A percentile compares a stretch with the other conserved stretches of the same genome.
These are phyloP conservation scores for Cunninghamia lanceolata DNA, from an alignment of 75 land plant genomes.

Conservation along the genomic window DNA sequence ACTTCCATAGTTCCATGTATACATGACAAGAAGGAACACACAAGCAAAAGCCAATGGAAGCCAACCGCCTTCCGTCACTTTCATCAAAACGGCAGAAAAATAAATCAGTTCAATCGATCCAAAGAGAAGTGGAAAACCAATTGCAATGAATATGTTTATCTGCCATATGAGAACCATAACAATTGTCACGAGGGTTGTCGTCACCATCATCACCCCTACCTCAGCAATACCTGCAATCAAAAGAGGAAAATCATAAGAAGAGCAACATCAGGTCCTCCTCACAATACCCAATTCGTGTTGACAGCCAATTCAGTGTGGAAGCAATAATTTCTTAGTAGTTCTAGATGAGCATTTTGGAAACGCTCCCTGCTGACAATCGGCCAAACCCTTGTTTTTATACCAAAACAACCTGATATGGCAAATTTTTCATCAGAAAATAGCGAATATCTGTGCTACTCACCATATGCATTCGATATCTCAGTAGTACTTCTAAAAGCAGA, in stretches of 20 bases:
- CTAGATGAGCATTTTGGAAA: background rate
- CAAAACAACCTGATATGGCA: background rate
- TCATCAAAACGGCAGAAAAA: constrained; percentile 76
- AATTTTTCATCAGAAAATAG: background rate
- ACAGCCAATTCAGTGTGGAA: background rate
- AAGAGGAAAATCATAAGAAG: background rate
- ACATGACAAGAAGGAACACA: constrained; percentile 73
- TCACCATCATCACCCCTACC: constrained; percentile 90
- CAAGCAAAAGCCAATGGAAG: constrained; percentile 85
- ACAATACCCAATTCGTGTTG: background rate
- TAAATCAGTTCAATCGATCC: constrained; percentile 76
- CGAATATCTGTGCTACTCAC: constrained; percentile 28
- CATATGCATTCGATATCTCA: constrained; percentile 91
- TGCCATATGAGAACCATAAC: constrained; percentile 99
- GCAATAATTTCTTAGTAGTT: background rate
- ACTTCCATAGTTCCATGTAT: constrained; percentile 96
- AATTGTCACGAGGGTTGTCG: constrained; percentile 74
- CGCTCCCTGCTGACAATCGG: background rate
- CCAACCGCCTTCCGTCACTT: constrained; percentile 91
- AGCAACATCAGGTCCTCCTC: background rate
- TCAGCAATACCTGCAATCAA: constrained; percentile 84
- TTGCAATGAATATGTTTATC: constrained; percentile 60
- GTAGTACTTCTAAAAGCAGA: constrained; percentile 61
- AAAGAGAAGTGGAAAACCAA: constrained; percentile 72
- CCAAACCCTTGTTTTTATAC: background rate